Evolutionary conservation across 345 rosid species (phyloP).

Genomic region (Acer yangbiense): DNA sequence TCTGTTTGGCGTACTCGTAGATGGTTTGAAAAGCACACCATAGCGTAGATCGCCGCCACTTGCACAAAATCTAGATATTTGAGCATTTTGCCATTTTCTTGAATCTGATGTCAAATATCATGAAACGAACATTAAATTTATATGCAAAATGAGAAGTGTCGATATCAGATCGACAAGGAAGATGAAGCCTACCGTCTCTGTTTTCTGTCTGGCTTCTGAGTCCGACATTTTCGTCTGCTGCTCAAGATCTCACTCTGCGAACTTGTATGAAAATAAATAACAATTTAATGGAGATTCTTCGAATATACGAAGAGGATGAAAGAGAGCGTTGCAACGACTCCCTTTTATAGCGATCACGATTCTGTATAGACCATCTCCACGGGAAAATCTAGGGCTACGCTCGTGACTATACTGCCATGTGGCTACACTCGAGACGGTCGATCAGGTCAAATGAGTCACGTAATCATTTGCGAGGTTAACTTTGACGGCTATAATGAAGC

Average conservation of each 20-base stretch:
- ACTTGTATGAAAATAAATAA: neutral
- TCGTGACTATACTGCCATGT: neutral
- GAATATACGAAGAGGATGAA: conserved; percentile 1
- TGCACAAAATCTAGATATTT: conserved; percentile 67
- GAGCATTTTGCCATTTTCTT: conserved; percentile 40
- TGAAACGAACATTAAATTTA: too few relatives aligned
- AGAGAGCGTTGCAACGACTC: conserved; percentile 13
- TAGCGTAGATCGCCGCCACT: conserved; percentile 43
- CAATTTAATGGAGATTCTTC: neutral
- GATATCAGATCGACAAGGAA: neutral
- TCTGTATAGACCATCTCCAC: neutral
- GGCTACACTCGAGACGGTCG: neutral
- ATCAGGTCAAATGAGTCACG: neutral
- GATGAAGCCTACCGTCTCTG: conserved; percentile 19
- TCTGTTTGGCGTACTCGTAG: conserved; percentile 72
- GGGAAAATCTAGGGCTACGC: conserved; percentile 1
- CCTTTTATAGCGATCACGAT: conserved; percentile 10
- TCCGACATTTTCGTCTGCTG: conserved; percentile 28
- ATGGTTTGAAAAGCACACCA: conserved; percentile 45
- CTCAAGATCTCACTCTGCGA: neutral
- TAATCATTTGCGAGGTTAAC: neutral
- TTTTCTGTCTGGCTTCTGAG: conserved; percentile 23
- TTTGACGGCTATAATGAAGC: conserved; percentile 12
- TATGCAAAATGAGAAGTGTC: neutral
- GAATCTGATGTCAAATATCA: conserved; percentile 22